Base-by-base conservation (phyloP, 495 filamentous ascomycete genomes). In the Penicillium canescens region DNA sequence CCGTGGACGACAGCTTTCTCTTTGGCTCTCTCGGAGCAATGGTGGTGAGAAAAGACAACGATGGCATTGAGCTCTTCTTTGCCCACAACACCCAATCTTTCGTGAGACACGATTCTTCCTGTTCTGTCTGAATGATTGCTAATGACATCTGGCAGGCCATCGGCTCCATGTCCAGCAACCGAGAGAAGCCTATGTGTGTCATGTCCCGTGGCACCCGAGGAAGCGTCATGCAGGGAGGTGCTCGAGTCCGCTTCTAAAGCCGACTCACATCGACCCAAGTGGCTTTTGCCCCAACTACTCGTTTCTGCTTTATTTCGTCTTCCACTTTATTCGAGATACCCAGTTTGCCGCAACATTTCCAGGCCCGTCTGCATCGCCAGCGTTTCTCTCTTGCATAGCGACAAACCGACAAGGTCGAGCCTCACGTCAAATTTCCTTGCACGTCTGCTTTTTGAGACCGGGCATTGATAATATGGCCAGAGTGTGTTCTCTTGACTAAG, bases 41-140 rank as follows among this genome's bases (percentile, higher is more conserved):
- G 76, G 80, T 83, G 6, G 87, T 93, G 45, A 96, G 96, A 72
- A 91, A 89, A 69, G 85, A 82, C 1, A 67, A 72, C 3, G 74
- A 80, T 23, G 90, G 89, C 2, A 78, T 87, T 28, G 88, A 81
- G 55, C 74, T 97, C 14, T 91, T 90, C 67, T 97, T 92, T 66
- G 91, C 85, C 1, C 92, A 97, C 70, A 97, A 95, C 64, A 96
- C 91, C 3, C 91, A 96, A 59, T 94, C 90, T 0, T 96, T 97
- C 63, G 78, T 83, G 61, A 71, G 79, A 16, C 10, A 13, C 5
- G n/a, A 21, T 41, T 12, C 21, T 35, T 39, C 8, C 12, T 23
- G 8, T 3, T 7, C 3, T 12, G 23, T 10, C 10, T 12, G 12
- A 5, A 3, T 31, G 33, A 11, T 18, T 11, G 21, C 62, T 66